A percentile compares a stretch with the other conserved stretches of the same genome.
Evolutionary conservation across 2,329 filamentous ascomycete genomes (phyloP).

Genomic region (Scedosporium boydii): DNA sequence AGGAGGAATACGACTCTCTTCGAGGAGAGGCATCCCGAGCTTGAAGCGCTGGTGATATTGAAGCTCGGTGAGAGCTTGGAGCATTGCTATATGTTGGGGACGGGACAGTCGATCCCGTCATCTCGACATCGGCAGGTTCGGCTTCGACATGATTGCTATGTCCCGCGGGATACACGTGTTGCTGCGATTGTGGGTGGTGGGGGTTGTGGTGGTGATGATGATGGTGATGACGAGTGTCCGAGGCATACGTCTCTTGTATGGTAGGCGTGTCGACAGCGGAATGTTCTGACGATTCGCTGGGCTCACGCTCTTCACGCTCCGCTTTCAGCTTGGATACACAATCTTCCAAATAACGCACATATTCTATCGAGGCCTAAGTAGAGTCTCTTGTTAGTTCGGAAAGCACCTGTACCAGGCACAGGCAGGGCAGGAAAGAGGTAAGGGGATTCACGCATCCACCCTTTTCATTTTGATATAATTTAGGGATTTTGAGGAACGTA

Average conservation of each 20-base stretch:
- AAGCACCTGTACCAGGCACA: background rate
- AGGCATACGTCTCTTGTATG: background rate
- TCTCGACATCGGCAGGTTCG: conserved; percentile 45
- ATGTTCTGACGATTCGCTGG: background rate
- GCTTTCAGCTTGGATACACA: conserved; percentile 74
- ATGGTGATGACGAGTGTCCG: conserved; percentile 1
- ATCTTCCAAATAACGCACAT: conserved; percentile 85
- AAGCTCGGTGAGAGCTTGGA: conserved; percentile 30
- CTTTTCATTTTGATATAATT: background rate
- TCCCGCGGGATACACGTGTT: background rate
- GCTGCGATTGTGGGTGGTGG: conserved; percentile 18
- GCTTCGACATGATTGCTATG: background rate
- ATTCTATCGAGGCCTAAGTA: conserved; percentile 81
- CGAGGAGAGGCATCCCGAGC: conserved; percentile 34
- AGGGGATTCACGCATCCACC: too few relatives aligned
- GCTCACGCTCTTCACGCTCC: background rate
- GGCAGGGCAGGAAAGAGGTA: background rate
- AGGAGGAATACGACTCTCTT: conserved; percentile 45
- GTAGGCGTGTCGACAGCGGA: background rate
- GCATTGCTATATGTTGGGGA: conserved; percentile 36
- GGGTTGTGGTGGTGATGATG: conserved; percentile 17
- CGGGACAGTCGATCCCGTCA: conserved; percentile 41
- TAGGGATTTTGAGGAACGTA: conserved; percentile 27
- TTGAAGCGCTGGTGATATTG: conserved; percentile 41
- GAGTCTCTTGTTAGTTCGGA: background rate